Base-by-base conservation (phyloP, 2,329 filamentous ascomycete genomes). In the Phialemonium atrogriseum region DNA sequence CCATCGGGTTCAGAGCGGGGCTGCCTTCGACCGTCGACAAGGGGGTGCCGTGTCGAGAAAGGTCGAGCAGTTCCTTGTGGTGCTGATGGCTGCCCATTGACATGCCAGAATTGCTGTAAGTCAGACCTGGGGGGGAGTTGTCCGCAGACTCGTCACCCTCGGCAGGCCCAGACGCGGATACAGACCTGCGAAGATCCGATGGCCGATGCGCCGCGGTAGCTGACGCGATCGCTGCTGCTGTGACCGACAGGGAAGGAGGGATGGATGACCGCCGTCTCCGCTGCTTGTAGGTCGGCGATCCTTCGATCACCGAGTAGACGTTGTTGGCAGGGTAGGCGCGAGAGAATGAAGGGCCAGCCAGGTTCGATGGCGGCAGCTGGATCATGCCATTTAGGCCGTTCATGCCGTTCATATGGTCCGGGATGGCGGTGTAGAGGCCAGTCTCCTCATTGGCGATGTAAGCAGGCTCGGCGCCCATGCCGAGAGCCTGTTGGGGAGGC, bases 391-490 rank as follows among this genome's bases (percentile, higher is more conserved):
- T 86, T 52, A 94, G 78, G 10, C 75, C 76, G 43, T 79, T 77
- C 43, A 86, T 79, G 36, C 79, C 70, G 38, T 63, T 64, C 45
- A 84, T 70, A 51, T 93, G 80, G 50, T 96, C 89, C 9, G 89
- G 87, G 47, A 96, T 94, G 26, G 85, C 88, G 32, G 87, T 89
- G 70, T 95, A 96, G 28, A 96, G 71, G 37, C 88, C 88, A 27
- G 89, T 94, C 58, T 96, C 91, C 64, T 98, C 91, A 55, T 95
- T 95, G 40, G 89, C 86, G 56, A 98, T 94, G 64, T 96, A 98
- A 8, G 91, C 86, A 8, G 91, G 87, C 66, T 98, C 91, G 24
- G 81, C 73, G 38, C 82, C 76, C 44, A 94, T 80, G 40, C 75
- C 79, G 37, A 91, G 63, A 10, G 84, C 77, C 59, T 95, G 86